A percentile compares a stretch with the other conserved stretches of the same genome.
phyloP scores from a whole-genome alignment of 129 eudicot species.

The Tagetes erecta region DNA sequence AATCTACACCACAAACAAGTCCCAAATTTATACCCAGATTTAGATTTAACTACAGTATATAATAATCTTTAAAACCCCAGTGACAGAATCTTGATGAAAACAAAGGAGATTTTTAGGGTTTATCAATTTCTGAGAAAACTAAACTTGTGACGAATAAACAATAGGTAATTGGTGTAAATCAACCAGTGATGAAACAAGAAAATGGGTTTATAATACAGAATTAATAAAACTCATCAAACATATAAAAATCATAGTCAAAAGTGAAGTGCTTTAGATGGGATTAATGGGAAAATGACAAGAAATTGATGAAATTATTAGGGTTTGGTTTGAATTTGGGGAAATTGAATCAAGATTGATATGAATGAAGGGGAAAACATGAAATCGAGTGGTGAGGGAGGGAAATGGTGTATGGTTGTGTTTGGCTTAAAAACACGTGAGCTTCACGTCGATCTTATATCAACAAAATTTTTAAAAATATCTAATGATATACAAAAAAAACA shows the following conservation, averaged over 20 bases:
- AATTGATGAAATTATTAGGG: neutral
- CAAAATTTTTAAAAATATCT: neutral
- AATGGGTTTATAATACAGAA: constrained; percentile 7
- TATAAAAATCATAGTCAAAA: constrained; percentile 2
- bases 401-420: neutral
- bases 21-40: constrained; percentile 13
- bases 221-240: constrained; percentile 6
- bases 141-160: constrained; percentile 33
- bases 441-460: neutral
- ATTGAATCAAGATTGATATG: neutral
- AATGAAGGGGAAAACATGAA: constrained; percentile 1
- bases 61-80: neutral
- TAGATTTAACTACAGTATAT: neutral
- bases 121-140: constrained; percentile 24
- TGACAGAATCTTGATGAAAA: constrained; percentile 19
- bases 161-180: constrained; percentile 36
- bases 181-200: constrained; percentile 13
- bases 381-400: constrained; percentile 5
- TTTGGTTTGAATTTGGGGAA: neutral
- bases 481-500: neutral
- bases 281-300: neutral
- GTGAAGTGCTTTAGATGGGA: neutral
- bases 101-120: constrained; percentile 20
- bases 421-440: constrained; percentile 7
- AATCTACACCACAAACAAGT: constrained; percentile 27